Percentiles rank a stretch among this genome's conserved stretches.
These are phyloP conservation scores for Pseudocercospora cruenta DNA, from an alignment of 2,329 filamentous ascomycete genomes.

Conservation along the genomic window DNA sequence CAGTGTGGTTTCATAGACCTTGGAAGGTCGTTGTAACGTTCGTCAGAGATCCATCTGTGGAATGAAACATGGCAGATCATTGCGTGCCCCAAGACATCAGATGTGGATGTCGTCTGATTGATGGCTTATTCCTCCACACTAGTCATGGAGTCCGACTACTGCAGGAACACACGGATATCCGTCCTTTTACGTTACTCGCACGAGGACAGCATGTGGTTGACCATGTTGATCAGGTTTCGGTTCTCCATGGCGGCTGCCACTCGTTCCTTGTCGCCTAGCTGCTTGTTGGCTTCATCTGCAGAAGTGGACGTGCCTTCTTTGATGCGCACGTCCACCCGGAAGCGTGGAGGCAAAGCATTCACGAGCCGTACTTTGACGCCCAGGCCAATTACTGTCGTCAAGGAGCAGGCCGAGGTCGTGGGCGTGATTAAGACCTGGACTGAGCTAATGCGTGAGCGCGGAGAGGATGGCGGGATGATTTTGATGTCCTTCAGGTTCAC, in stretches of 20 bases:
- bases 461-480: constrained; percentile 69
- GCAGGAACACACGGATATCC: constrained; percentile 14
- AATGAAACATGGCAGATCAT: constrained; percentile 9
- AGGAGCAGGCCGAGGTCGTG: constrained; percentile 93
- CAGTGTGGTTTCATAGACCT: not conserved
- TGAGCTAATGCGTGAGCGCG: constrained; percentile 66
- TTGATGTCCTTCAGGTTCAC: constrained; percentile 94
- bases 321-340: constrained; percentile 87
- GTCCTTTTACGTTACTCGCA: constrained; percentile 34
- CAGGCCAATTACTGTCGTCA: constrained; percentile 93
- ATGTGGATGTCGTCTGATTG: constrained; percentile 7
- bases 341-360: constrained; percentile 86
- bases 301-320: constrained; percentile 96
- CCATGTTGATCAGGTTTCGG: constrained; percentile 80
- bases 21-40: constrained; percentile 3
- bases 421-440: constrained; percentile 91
- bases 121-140: constrained; percentile 13
- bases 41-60: not conserved
- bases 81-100: constrained; percentile 8
- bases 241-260: constrained; percentile 96
- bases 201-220: constrained; percentile 81
- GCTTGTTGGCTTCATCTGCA: constrained; percentile 94
- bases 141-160: constrained; percentile 9
- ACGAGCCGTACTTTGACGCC: constrained; percentile 90
- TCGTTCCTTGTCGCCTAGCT: constrained; percentile 92